A percentile compares a stretch with the other conserved stretches of the same genome.
Evolutionary conservation across 352 stramenopile genomes (phyloP).

Genomic region (Pythium pectinolyticum): DNA sequence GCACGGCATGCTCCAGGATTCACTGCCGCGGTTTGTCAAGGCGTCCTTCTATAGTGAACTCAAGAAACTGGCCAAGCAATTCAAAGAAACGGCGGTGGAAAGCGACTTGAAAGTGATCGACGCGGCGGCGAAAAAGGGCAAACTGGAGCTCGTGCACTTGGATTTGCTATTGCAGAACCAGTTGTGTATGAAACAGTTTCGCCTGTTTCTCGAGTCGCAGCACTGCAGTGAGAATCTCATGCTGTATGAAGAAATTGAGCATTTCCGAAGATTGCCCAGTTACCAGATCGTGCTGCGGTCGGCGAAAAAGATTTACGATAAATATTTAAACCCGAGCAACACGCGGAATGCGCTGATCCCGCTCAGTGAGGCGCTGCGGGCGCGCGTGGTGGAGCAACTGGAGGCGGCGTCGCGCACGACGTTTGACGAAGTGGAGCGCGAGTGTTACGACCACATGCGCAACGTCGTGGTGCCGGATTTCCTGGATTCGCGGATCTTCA

Average conservation of each 20-base stretch:
- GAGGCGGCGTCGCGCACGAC: slow-evolving; percentile 65
- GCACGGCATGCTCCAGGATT: slow-evolving; percentile 78
- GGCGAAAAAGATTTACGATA: slow-evolving; percentile 85
- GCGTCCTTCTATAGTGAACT: slow-evolving; percentile 64
- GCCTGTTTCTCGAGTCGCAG: slow-evolving; percentile 68
- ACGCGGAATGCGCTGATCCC: slow-evolving; percentile 49
- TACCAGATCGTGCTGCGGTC: slow-evolving; percentile 85
- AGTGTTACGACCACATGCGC: slow-evolving; percentile 76
- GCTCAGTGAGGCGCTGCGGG: slow-evolving; percentile 44
- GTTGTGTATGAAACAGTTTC: slow-evolving; percentile 64
- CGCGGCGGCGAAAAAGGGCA: slow-evolving; percentile 62
- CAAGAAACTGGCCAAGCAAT: slow-evolving; percentile 39
- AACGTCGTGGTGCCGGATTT: slow-evolving; percentile 79
- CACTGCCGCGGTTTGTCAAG: slow-evolving; percentile 77
- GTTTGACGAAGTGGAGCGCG: slow-evolving; percentile 75
- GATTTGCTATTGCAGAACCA: slow-evolving; percentile 75
- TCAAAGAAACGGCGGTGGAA: slow-evolving; percentile 39
- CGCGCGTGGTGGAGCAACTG: slow-evolving; percentile 52
- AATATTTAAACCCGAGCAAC: slow-evolving; percentile 74
- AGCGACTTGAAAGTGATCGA: slow-evolving; percentile 56
- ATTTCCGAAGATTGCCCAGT: slow-evolving; percentile 72
- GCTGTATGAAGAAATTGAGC: slow-evolving; percentile 84
- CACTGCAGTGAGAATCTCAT: slow-evolving; percentile 84
- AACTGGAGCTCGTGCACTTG: slow-evolving; percentile 72
- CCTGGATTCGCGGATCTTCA: slow-evolving; percentile 82